These are phyloP conservation scores for Echium plantagineum DNA, from an alignment of 257 asterid genomes.

Conservation along the genomic window DNA sequence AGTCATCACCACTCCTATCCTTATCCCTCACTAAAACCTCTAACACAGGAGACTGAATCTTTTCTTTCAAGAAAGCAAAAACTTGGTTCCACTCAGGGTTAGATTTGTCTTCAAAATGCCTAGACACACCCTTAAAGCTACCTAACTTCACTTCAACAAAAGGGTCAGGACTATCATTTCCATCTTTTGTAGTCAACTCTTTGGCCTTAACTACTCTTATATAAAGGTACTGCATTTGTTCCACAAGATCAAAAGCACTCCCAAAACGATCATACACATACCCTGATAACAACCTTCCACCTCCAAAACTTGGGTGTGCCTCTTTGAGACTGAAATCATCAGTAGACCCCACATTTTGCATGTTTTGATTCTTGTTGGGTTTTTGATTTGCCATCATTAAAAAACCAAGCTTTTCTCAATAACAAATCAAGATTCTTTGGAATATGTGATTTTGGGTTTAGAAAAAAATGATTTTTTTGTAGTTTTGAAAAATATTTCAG, in stretches of 20 bases:
- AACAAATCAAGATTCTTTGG: too few relatives aligned
- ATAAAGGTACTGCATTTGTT: conserved; percentile 72
- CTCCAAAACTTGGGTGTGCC: conserved; percentile 77
- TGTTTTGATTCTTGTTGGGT: too few relatives aligned
- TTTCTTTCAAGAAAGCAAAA: conserved; percentile 43
- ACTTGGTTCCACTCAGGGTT: conserved; percentile 82
- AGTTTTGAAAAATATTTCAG: too few relatives aligned
- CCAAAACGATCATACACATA: conserved; percentile 44
- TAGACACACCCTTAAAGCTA: conserved; percentile 41
- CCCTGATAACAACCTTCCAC: conserved; percentile 52
- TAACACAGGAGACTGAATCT: conserved; percentile 38
- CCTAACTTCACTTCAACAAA: conserved; percentile 68
- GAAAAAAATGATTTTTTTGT: too few relatives aligned
- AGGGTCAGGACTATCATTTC: conserved; percentile 32
- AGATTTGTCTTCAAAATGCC: conserved; percentile 23
- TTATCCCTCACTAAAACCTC: conserved; percentile 61
- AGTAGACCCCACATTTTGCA: not conserved
- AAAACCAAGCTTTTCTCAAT: too few relatives aligned
- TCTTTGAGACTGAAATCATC: conserved; percentile 64
- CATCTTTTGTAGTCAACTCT: conserved; percentile 34
- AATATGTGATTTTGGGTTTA: too few relatives aligned
- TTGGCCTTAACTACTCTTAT: conserved; percentile 62
- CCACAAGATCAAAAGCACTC: conserved; percentile 77
- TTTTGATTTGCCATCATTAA: too few relatives aligned
- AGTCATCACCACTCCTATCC: conserved; percentile 38